Evolutionary conservation across 2,329 filamentous ascomycete species (phyloP).

Genomic region (Fusarium transvaalense): DNA sequence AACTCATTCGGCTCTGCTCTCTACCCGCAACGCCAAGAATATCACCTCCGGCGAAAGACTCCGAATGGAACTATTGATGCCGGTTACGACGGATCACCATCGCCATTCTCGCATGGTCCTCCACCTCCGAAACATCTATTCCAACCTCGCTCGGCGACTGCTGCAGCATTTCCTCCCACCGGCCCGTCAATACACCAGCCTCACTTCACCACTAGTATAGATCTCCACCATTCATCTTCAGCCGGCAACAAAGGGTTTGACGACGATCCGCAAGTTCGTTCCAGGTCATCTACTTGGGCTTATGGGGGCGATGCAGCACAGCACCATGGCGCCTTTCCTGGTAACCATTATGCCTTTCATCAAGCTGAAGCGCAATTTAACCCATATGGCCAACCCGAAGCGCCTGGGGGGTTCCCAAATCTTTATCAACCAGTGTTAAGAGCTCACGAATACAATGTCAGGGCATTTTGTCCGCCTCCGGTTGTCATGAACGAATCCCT

Average conservation of each 20-base stretch:
- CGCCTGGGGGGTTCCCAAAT: constrained; percentile 36
- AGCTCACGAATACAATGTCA: constrained; percentile 55
- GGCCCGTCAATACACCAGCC: constrained; percentile 28
- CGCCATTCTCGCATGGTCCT: constrained; percentile 78
- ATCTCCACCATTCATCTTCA: constrained; percentile 29
- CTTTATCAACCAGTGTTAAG: constrained; percentile 52
- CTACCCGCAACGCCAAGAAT: constrained; percentile 65
- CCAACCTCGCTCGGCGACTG: constrained; percentile 66
- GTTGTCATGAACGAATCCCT: constrained; percentile 50
- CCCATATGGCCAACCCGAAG: constrained; percentile 32
- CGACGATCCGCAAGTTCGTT: constrained; percentile 30
- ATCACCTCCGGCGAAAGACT: constrained; percentile 90
- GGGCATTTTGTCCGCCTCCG: constrained; percentile 56
- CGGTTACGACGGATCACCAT: constrained; percentile 87
- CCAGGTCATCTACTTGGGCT: constrained; percentile 34
- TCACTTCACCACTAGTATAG: constrained; percentile 27
- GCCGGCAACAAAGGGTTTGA: constrained; percentile 25
- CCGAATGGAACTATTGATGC: constrained; percentile 93
- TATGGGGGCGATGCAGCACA: constrained; percentile 25
- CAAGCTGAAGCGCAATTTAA: constrained; percentile 32
- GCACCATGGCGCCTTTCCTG: constrained; percentile 30
- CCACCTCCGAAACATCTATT: constrained; percentile 87
- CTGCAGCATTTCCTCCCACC: constrained; percentile 34
- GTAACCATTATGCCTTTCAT: constrained; percentile 26
- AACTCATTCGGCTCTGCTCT: constrained; percentile 26